Conservation (phyloP, 306 rosid species). For the Vigna trinervia region DNA sequence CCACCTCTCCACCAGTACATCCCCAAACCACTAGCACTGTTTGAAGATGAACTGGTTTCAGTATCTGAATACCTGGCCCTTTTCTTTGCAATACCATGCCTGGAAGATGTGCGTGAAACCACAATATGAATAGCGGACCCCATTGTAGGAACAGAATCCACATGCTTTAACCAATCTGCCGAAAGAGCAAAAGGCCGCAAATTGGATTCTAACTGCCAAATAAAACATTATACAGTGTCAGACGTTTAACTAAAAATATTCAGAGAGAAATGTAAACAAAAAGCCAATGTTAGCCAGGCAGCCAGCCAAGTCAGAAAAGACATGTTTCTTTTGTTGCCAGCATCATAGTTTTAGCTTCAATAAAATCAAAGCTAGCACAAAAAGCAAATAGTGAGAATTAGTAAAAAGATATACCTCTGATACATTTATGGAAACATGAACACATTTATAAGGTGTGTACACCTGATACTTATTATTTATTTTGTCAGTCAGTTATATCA, state of each 20-base stretch:
- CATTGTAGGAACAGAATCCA: slow-evolving; percentile 78
- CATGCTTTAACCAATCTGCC: slow-evolving; percentile 84
- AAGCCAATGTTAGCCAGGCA: slow-evolving; percentile 25
- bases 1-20: slow-evolving; percentile 99
- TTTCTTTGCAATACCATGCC: slow-evolving; percentile 67
- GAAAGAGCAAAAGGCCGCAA: slow-evolving; percentile 70
- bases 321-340: slow-evolving; percentile 20
- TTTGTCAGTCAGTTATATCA: slow-evolving; percentile 6
- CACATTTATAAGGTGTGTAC: background rate
- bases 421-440: background rate
- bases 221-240: slow-evolving; percentile 38
- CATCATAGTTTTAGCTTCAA: slow-evolving; percentile 15
- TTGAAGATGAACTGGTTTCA: slow-evolving; percentile 70
- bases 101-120: slow-evolving; percentile 66
- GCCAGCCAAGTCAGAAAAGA: background rate
- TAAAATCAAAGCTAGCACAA: slow-evolving; percentile 12
- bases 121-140: slow-evolving; percentile 89
- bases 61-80: slow-evolving; percentile 68
- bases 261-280: slow-evolving; percentile 31
- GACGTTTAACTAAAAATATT: slow-evolving; percentile 29
- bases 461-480: background rate
- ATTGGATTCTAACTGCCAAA: slow-evolving; percentile 82
- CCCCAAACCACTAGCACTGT: slow-evolving; percentile 73
- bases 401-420: background rate
- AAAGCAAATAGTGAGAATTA: background rate